Evolutionary conservation across 1,284 basidiomycete species (phyloP).

Genomic region (Sanghuangporus baumii): DNA sequence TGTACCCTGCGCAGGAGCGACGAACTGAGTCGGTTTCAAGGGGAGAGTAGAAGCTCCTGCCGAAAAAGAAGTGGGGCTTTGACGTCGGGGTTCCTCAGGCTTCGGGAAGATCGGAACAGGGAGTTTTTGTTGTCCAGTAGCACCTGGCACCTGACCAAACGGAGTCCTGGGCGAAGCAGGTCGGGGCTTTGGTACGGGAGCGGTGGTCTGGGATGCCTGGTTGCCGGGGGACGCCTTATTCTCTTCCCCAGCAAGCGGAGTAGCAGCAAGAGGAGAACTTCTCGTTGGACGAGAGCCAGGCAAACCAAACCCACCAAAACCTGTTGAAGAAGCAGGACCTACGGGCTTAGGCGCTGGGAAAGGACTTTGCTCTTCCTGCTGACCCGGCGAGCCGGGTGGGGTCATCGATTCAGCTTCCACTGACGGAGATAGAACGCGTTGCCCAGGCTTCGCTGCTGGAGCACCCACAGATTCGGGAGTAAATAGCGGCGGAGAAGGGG

Average conservation of each 20-base stretch:
- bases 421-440: slow-evolving; percentile 11
- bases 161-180: slow-evolving; percentile 33
- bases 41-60: neutral
- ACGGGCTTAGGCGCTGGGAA: slow-evolving; percentile 29
- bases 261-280: slow-evolving; percentile 55
- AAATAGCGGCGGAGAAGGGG: neutral
- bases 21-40: neutral
- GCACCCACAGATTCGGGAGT: neutral
- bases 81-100: neutral
- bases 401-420: slow-evolving; percentile 35
- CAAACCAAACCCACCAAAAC: slow-evolving; percentile 40
- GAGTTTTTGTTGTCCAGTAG: slow-evolving; percentile 6
- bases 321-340: slow-evolving; percentile 21
- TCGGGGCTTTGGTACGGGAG: slow-evolving; percentile 23
- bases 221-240: slow-evolving; percentile 22
- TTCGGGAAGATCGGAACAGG: neutral
- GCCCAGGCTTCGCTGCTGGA: neutral
- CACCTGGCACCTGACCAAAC: slow-evolving; percentile 23
- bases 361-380: slow-evolving; percentile 27
- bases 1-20: neutral
- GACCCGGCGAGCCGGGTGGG: slow-evolving; percentile 52
- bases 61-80: neutral
- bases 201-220: slow-evolving; percentile 14
- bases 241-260: slow-evolving; percentile 40
- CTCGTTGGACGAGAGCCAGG: slow-evolving; percentile 53